These are phyloP conservation scores for Osmanthus fragrans DNA, from an alignment of 257 asterid species.

Conservation along the genomic window DNA sequence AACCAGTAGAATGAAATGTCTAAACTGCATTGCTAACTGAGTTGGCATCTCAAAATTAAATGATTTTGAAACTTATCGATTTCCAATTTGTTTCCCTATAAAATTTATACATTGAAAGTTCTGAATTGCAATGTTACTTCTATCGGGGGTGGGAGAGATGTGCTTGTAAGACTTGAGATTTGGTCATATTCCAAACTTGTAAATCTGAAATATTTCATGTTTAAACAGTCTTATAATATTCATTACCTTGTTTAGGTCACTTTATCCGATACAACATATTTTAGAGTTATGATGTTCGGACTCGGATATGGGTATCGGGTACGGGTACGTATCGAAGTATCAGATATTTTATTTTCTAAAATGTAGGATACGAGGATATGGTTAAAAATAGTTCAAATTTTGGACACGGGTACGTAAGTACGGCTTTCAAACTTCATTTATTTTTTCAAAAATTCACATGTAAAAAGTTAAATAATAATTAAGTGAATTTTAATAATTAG, in stretches of 20 bases:
- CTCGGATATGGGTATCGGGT: too few species aligned
- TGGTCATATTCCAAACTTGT: background rate
- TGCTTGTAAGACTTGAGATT: background rate
- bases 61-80: background rate
- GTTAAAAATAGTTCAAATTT: too few species aligned
- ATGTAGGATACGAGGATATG: too few species aligned
- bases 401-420: too few species aligned
- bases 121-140: background rate
- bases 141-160: background rate
- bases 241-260: background rate
- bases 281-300: too few species aligned
- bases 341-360: too few species aligned
- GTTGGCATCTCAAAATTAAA: background rate
- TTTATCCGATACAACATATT: background rate
- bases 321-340: too few species aligned
- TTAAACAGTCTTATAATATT: background rate
- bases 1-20: background rate
- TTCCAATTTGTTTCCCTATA: background rate
- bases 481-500: too few species aligned
- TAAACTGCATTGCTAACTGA: background rate
- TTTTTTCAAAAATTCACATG: too few species aligned
- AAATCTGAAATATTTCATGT: background rate
- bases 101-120: background rate
- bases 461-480: too few species aligned
- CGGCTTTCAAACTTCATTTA: too few species aligned